Evolutionary conservation across 2,329 filamentous ascomycete genomes (phyloP), one percentile per base, ranked within the genome.

Genomic region (Knufia fluminis): DNA sequence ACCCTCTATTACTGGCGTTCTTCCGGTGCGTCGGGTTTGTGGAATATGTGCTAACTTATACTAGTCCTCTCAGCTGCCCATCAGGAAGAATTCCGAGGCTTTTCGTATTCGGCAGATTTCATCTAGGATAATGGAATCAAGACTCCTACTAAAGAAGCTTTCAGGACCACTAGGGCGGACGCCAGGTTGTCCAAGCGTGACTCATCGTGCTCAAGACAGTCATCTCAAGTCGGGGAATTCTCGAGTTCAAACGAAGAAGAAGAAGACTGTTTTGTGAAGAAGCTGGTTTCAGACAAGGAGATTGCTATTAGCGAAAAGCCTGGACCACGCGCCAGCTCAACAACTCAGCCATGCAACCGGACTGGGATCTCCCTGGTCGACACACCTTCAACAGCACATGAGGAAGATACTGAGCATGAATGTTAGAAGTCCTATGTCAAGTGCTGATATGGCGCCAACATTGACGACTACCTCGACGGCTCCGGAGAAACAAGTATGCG

Each of bases 61-160:
- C 7, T 16, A 95, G 92, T 98, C 39, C 78, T 98, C 56, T 94
- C 91, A 23, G 92, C 97, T 74, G 88, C 89, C 38, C 97, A 97
- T 90, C 92, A 98, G 72, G 92, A 98, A 73, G 90, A 98, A 68
- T 98, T 98, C 84, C 82, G 92, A 52, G 92, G 92, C 58, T 98
- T 98, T 74, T 97, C 91, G 22, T 98, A 98, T 71, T 92, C 87
- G 46, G 86, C 87, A 53, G 89, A 95, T 68, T 94, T 94, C 70
- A 84, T 85, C 54, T 90, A 48, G 45, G 24, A 23, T 19, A 20
- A 40, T 40, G 45, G 20, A 28, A 28, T 20, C 16, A 35, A 39
- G 8, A 16, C 14, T 14, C 7, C 17, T n/a, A n/a, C 26, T 6
- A 16, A 45, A 28, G 45, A 40, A 48, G 9, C 22, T 19, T 9